Conservation (phyloP, 2,329 filamentous ascomycete species). For the Talaromyces sp. region DNA sequence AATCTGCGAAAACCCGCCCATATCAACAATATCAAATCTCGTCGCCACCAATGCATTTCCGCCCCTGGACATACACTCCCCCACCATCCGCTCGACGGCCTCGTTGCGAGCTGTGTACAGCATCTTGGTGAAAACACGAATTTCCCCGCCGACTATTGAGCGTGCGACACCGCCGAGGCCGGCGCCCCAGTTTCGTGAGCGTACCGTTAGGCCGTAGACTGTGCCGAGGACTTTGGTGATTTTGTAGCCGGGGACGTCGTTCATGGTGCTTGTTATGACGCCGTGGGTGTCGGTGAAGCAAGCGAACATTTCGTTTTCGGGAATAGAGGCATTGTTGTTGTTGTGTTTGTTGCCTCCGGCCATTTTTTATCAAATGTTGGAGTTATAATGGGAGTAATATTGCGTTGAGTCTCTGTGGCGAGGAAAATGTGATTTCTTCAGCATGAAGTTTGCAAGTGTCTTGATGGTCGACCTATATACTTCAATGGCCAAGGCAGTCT, state of each 20-base stretch:
- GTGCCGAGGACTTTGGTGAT: conserved; percentile 57
- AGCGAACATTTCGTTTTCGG: conserved; percentile 23
- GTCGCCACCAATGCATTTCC: conserved; percentile 61
- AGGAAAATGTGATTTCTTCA: background rate
- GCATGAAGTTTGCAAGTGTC: background rate
- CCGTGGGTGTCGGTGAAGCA: conserved; percentile 62
- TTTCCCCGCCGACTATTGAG: conserved; percentile 58
- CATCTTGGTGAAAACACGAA: conserved; percentile 58
- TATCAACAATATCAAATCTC: conserved; percentile 56
- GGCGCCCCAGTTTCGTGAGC: conserved; percentile 58
- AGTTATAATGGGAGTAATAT: background rate
- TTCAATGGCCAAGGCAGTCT: background rate
- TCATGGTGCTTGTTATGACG: conserved; percentile 62
- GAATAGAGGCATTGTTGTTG: background rate
- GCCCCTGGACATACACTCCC: conserved; percentile 56
- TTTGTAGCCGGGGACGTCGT: conserved; percentile 60
- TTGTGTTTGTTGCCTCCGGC: background rate
- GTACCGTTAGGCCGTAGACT: conserved; percentile 57
- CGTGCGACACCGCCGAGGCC: conserved; percentile 56
- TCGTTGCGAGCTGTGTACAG: conserved; percentile 59
- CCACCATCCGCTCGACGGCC: conserved; percentile 55
- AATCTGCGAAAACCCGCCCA: conserved; percentile 57
- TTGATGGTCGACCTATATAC: background rate
- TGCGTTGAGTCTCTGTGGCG: background rate
- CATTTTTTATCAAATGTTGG: background rate